A percentile compares a stretch with the other conserved stretches of the same genome.
phyloP scores from a whole-genome alignment of 805 yeast genomes.

The Wickerhamiella alocasiicola region DNA sequence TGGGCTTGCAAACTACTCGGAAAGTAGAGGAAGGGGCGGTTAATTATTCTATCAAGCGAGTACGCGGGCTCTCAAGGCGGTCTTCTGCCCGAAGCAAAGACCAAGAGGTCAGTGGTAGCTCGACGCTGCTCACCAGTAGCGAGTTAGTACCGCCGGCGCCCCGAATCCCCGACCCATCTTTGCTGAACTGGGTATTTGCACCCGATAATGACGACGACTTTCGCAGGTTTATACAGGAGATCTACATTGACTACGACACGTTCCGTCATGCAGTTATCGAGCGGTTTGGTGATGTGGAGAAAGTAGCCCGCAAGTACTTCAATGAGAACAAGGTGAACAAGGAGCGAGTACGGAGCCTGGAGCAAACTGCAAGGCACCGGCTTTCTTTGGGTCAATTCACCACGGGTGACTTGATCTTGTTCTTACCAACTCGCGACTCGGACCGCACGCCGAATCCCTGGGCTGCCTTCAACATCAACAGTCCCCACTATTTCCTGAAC shows the following conservation, averaged over 20 bases:
- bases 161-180: conserved; percentile 12
- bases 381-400: conserved; percentile 58
- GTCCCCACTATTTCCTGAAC: conserved; percentile 69
- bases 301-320: conserved; percentile 72
- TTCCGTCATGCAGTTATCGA: conserved; percentile 41
- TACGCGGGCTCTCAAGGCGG: conserved; percentile 42
- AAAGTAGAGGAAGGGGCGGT: conserved; percentile 30
- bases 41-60: conserved; percentile 39
- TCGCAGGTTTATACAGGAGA: conserved; percentile 21
- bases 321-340: conserved; percentile 49
- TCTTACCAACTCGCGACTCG: conserved; percentile 62
- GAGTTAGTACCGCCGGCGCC: conserved; percentile 6
- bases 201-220: conserved; percentile 23
- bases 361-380: conserved; percentile 34
- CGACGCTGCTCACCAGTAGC: neutral
- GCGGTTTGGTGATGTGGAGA: conserved; percentile 81
- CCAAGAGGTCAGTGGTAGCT: neutral
- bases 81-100: neutral
- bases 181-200: conserved; percentile 40
- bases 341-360: conserved; percentile 24
- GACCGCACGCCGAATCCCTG: conserved; percentile 42
- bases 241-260: conserved; percentile 30
- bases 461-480: conserved; percentile 90
- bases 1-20: conserved; percentile 58
- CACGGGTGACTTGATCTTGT: conserved; percentile 66